Base-by-base conservation (phyloP, 257 asterid genomes). In the Primulina huaijiensis region DNA sequence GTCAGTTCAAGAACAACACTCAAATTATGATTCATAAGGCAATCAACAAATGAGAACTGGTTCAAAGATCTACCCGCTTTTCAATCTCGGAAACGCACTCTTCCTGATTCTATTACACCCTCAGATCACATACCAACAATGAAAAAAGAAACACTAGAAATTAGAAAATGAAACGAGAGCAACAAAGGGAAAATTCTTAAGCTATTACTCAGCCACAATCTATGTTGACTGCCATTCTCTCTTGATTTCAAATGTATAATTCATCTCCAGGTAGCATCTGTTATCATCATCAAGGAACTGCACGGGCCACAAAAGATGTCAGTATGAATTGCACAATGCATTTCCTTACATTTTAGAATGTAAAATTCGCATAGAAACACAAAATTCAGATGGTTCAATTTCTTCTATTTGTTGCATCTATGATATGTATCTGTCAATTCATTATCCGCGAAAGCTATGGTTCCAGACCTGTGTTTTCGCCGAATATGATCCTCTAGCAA, bases 261-360 rank as follows among this genome's bases (percentile, higher is more conserved):
- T 93, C 85, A 93, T 90, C 92, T 90, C 96, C 96, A 93, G 76
- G 86, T 93, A 86, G 85, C 96, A 87, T 84, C 85, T 84, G 46
- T 87, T 89, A 61, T 93, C 99, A 34, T 93, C 97, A 37, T 93
- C 99, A 40, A 93, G 89, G 72, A 93, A 90, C 99, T 93, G 88
- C 77, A 67, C 19, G 14, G 65, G 23, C 14, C 10, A 12, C n/a
- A 60, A n/a, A 7, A 7, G 27, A 30, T 55, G 21, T 61, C 3
- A 25, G 50, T 25, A 7, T 6, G 8, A 60, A 60, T 29, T 46
- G 25, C 25, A 23, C 25, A 23, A 23, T 23, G 25, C 25, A 23
- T 23, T 23, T 23, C 1, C 25, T 23, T 23, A 23, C 25, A 23
- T 23, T 23, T 23, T 14, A 14, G 56, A 46, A 46, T 16, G 56